These are phyloP conservation scores for Suillus decipiens DNA, from an alignment of 768 basidiomycete species.

Conservation along the genomic window DNA sequence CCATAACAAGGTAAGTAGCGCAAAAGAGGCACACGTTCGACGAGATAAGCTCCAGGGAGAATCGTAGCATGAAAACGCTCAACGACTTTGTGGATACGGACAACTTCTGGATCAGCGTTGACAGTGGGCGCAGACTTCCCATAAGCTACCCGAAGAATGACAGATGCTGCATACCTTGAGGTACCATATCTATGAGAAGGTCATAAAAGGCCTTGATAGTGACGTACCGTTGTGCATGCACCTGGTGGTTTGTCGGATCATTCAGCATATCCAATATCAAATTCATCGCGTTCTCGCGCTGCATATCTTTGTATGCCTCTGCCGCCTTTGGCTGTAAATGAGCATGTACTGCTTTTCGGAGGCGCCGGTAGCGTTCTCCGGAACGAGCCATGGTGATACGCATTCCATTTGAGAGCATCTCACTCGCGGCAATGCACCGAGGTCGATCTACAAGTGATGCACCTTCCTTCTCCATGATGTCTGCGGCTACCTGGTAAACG, in stretches of 20 bases:
- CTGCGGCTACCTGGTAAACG: constrained; percentile 51
- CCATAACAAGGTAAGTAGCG: constrained; percentile 58
- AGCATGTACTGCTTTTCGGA: constrained; percentile 52
- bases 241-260: constrained; percentile 15
- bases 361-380: constrained; percentile 57
- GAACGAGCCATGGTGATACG: constrained; percentile 47
- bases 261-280: constrained; percentile 23
- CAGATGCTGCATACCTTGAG: constrained; percentile 22
- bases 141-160: constrained; percentile 27
- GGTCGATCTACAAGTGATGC: constrained; percentile 52
- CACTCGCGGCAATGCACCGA: constrained; percentile 48
- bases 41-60: constrained; percentile 30
- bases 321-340: constrained; percentile 54
- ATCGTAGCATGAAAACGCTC: constrained; percentile 33
- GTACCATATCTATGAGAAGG: background rate
- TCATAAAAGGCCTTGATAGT: background rate
- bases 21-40: constrained; percentile 35
- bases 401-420: constrained; percentile 58
- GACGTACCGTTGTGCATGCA: constrained; percentile 20
- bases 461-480: constrained; percentile 64
- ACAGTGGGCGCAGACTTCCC: constrained; percentile 28
- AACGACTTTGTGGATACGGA: constrained; percentile 20
- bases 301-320: constrained; percentile 44
- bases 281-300: constrained; percentile 34
- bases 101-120: constrained; percentile 15